These are phyloP conservation scores for Pichia terricola DNA, from an alignment of 1,139 yeast species.

Conservation along the genomic window DNA sequence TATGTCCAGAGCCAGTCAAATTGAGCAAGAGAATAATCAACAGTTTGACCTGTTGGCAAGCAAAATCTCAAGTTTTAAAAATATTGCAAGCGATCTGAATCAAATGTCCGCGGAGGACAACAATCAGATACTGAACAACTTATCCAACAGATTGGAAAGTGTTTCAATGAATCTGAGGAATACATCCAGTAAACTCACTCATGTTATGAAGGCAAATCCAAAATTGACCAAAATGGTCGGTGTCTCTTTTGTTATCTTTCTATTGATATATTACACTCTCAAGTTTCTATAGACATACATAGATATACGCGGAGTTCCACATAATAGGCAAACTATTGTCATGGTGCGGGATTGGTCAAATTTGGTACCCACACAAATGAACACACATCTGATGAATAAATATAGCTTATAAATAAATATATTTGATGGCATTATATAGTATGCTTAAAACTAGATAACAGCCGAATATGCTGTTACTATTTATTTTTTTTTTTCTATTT, in stretches of 20 bases:
- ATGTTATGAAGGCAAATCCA: constrained; percentile 49
- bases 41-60: constrained; percentile 51
- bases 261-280: constrained; percentile 58
- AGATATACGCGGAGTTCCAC: no score
- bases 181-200: constrained; percentile 58
- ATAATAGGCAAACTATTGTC: no score
- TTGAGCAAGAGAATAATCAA: constrained; percentile 46
- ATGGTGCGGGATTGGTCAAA: no score
- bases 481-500: constrained; percentile 3
- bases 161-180: constrained; percentile 52
- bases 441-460: no score
- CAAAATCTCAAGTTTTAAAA: constrained; percentile 50
- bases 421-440: no score
- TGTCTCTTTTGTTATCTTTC: constrained; percentile 48
- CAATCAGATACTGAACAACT: constrained; percentile 39
- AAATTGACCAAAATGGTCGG: constrained; percentile 49
- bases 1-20: constrained; percentile 38
- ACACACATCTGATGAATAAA: no score
- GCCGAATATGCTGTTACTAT: no score
- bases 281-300: constrained; percentile 32
- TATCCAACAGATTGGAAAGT: constrained; percentile 42
- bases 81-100: constrained; percentile 56
- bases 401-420: no score
- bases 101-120: constrained; percentile 49
- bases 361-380: no score